Percentiles rank a stretch among this genome's conserved stretches.
These are phyloP conservation scores for Geranium brycei DNA, from an alignment of 345 rosid genomes.

Conservation along the genomic window DNA sequence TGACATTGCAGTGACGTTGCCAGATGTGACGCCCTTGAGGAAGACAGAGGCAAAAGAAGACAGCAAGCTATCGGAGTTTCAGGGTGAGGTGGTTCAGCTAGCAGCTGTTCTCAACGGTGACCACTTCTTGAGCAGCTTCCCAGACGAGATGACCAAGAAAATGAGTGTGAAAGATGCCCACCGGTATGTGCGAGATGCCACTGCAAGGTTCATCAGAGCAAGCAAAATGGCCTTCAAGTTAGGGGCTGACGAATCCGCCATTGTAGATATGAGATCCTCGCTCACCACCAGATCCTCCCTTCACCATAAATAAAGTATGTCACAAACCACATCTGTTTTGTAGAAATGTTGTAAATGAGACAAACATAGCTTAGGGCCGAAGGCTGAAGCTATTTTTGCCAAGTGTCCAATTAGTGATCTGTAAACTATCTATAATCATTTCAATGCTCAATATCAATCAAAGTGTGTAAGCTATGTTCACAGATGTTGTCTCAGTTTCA, in stretches of 20 bases:
- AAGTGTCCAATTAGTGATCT: no score
- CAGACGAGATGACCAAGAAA: slow-evolving; percentile 57
- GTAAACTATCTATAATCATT: no score
- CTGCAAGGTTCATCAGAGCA: slow-evolving; percentile 64
- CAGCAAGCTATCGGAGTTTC: slow-evolving; percentile 53
- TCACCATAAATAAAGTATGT: slow-evolving; percentile 17
- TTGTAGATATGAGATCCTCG: slow-evolving; percentile 85
- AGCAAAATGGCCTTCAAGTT: slow-evolving; percentile 77
- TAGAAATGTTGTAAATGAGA: no score
- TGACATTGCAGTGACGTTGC: slow-evolving; percentile 39
- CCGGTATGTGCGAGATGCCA: slow-evolving; percentile 54
- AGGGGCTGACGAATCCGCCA: slow-evolving; percentile 73
- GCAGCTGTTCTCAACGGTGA: slow-evolving; percentile 88
- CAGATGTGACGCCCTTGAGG: slow-evolving; percentile 55
- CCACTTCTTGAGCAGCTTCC: slow-evolving; percentile 75
- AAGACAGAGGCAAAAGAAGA: slow-evolving; percentile 52
- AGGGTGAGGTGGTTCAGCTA: slow-evolving; percentile 69
- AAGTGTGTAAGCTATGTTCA: no score
- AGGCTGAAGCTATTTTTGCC: no score
- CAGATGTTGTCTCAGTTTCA: not conserved
- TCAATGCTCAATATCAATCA: no score
- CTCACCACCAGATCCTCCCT: slow-evolving; percentile 57
- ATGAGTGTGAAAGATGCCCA: slow-evolving; percentile 67
- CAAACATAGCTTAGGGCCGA: no score
- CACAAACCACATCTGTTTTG: not conserved